A percentile compares a stretch with the other conserved stretches of the same genome.
phyloP scores from a whole-genome alignment of 2,329 filamentous ascomycete species.

The Phoma herbarum region DNA sequence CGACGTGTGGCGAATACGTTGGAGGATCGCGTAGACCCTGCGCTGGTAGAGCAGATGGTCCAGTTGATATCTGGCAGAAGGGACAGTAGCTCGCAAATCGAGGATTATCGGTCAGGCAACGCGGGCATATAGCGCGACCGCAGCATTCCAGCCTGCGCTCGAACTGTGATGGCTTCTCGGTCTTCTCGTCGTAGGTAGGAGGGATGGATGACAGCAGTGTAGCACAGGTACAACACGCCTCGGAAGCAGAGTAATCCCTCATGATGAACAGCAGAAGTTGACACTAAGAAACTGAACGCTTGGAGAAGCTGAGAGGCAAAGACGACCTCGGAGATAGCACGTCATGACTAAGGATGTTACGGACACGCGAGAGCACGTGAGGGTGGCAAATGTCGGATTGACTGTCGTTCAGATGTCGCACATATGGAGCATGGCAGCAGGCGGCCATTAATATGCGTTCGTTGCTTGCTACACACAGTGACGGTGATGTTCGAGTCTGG shows the following conservation, averaged over 20 bases:
- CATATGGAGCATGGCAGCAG: not conserved
- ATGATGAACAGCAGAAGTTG: conserved; percentile 8
- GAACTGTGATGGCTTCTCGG: conserved; percentile 68
- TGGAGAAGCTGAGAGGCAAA: conserved; percentile 22
- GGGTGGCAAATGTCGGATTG: conserved; percentile 9
- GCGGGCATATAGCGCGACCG: conserved; percentile 73
- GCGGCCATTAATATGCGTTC: no score
- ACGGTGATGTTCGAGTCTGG: conserved; percentile 8
- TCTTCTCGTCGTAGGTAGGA: conserved; percentile 61
- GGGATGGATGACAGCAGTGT: conserved; percentile 65
- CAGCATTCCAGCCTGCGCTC: conserved; percentile 75
- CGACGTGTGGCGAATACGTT: conserved; percentile 63
- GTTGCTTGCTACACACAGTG: not conserved
- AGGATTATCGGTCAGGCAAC: conserved; percentile 73
- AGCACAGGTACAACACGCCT: conserved; percentile 76
- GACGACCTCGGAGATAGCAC: conserved; percentile 32
- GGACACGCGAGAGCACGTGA: conserved; percentile 37
- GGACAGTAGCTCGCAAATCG: conserved; percentile 74
- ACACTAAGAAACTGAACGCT: conserved; percentile 6
- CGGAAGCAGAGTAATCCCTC: conserved; percentile 35
- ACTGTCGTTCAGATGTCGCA: not conserved
- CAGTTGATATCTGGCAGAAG: conserved; percentile 77
- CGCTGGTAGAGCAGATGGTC: conserved; percentile 64
- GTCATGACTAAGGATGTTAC: conserved; percentile 45
- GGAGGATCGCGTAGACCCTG: conserved; percentile 75